These are phyloP conservation scores for Penicillium verhagenii DNA, from an alignment of 495 filamentous ascomycete species.

Conservation along the genomic window DNA sequence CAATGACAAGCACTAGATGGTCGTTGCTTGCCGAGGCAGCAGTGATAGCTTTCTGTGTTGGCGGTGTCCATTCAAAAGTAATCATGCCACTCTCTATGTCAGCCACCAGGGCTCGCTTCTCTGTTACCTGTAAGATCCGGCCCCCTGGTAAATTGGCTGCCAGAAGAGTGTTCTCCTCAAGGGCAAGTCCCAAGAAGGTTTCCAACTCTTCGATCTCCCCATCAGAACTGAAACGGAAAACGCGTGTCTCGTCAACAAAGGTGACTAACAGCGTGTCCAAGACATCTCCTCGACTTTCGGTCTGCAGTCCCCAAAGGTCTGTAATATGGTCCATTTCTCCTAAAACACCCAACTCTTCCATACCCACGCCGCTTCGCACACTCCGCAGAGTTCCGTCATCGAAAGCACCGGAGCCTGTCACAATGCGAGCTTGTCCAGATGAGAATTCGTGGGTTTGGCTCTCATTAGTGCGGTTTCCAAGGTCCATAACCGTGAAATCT, in stretches of 20 bases:
- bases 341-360: constrained; percentile 83
- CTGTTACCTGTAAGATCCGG: constrained; percentile 76
- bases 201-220: constrained; percentile 87
- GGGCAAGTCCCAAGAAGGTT: constrained; percentile 62
- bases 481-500: constrained; percentile 93
- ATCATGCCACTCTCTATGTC: constrained; percentile 70
- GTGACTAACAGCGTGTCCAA: constrained; percentile 76
- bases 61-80: constrained; percentile 65
- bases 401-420: constrained; percentile 86
- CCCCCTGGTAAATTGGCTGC: constrained; percentile 60
- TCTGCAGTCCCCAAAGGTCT: constrained; percentile 65
- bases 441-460: constrained; percentile 83
- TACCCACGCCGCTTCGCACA: constrained; percentile 88
- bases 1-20: constrained; percentile 67
- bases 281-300: constrained; percentile 39
- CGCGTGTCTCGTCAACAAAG: constrained; percentile 77
- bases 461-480: constrained; percentile 78
- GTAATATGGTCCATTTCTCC: constrained; percentile 75
- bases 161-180: constrained; percentile 73
- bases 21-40: constrained; percentile 71
- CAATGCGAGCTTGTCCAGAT: constrained; percentile 90
- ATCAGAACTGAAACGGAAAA: constrained; percentile 71
- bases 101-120: constrained; percentile 56
- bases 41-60: constrained; percentile 61
- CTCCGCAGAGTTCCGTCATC: constrained; percentile 83